A percentile compares a stretch with the other conserved stretches of the same genome.
Conservation (phyloP, 148 eudicot genomes). For the Arctostaphylos glauca region DNA sequence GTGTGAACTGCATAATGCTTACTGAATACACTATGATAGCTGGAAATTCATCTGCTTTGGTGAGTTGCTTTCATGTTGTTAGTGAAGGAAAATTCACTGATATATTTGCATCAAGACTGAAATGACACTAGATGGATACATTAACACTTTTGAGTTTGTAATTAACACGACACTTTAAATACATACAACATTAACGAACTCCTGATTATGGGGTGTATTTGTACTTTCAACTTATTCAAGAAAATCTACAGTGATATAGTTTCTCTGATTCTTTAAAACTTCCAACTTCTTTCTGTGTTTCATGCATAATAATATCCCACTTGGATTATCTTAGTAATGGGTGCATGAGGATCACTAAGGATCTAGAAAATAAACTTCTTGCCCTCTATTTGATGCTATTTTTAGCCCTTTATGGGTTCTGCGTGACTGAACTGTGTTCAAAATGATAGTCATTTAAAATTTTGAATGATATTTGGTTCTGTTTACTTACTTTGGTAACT, state of each 20-base stretch:
- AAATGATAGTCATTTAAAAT: background rate
- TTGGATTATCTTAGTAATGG: background rate
- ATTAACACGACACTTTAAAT: background rate
- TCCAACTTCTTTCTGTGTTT: background rate
- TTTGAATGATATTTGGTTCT: background rate
- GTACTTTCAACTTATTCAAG: background rate
- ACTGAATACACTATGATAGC: background rate
- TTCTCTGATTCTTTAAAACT: background rate
- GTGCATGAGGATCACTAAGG: background rate
- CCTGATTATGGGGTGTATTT: background rate
- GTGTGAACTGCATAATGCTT: background rate
- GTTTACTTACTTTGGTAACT: slow-evolving; percentile 8
- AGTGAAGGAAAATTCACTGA: background rate
- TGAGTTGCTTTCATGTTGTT: background rate
- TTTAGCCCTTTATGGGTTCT: slow-evolving; percentile 2
- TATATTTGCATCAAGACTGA: background rate
- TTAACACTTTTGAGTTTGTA: background rate
- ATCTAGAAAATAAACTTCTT: background rate
- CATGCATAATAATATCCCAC: background rate
- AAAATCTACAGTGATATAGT: background rate
- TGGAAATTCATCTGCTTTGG: slow-evolving; percentile 10
- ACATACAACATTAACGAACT: background rate
- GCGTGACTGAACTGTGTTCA: background rate
- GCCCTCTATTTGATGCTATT: background rate
- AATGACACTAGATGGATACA: background rate